Percentiles rank a stretch among this genome's conserved stretches.
Evolutionary conservation across 345 rosid genomes (phyloP).

Genomic region (Geranium rotundifolium): DNA sequence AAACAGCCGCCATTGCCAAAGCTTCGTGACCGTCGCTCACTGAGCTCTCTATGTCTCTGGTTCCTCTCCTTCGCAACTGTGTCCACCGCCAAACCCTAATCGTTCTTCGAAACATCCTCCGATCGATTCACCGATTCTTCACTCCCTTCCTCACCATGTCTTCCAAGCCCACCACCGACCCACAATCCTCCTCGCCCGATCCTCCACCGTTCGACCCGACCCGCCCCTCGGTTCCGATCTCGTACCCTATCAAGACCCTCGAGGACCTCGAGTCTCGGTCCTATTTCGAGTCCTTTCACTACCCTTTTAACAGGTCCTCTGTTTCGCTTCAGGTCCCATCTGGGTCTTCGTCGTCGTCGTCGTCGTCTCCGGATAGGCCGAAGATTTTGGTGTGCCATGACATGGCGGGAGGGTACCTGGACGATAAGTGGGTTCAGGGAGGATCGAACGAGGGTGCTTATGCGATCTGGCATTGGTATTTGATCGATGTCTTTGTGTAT

Average conservation of each 20-base stretch:
- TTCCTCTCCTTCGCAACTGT: constrained; percentile 14
- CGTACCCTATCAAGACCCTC: constrained; percentile 64
- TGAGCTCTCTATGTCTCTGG: neutral
- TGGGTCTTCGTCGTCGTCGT: neutral
- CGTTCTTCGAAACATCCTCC: constrained; percentile 19
- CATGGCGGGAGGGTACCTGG: constrained; percentile 59
- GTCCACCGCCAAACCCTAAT: constrained; percentile 22
- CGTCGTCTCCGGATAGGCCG: constrained; percentile 27
- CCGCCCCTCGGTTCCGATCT: constrained; percentile 46
- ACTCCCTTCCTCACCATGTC: constrained; percentile 18
- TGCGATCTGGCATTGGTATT: constrained; percentile 81
- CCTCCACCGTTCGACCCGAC: constrained; percentile 37
- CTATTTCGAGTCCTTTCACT: constrained; percentile 73
- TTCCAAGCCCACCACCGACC: constrained; percentile 14
- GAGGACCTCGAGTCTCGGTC: constrained; percentile 45
- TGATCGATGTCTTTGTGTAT: constrained; percentile 77
- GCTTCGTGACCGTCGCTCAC: too few relatives aligned
- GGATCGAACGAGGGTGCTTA: constrained; percentile 48
- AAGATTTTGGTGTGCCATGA: constrained; percentile 82
- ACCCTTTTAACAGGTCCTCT: constrained; percentile 48
- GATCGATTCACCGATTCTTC: constrained; percentile 8
- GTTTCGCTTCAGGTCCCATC: constrained; percentile 33
- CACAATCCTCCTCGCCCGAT: constrained; percentile 4
- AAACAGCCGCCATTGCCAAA: too few relatives aligned
- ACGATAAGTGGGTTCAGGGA: constrained; percentile 86